Evolutionary conservation across 1,139 yeast species (phyloP).

Genomic region (Trichomonascaceae sp.): DNA sequence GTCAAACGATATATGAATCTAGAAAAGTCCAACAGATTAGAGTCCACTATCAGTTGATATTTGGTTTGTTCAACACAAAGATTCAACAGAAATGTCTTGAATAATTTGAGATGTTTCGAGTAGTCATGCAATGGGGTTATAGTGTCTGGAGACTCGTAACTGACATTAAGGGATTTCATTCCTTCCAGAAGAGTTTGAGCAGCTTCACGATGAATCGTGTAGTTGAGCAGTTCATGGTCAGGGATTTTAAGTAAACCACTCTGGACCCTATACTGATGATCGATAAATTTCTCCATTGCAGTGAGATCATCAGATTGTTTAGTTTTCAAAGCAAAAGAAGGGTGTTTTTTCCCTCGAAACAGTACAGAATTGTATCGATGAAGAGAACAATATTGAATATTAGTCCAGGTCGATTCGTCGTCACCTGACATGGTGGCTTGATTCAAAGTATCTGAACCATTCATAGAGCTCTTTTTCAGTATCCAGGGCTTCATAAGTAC

Average conservation of each 20-base stretch:
- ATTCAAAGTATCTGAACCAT: neutral
- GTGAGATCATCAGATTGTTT: neutral
- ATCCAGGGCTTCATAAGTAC: constrained; percentile 20
- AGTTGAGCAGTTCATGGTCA: neutral
- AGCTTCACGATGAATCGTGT: neutral
- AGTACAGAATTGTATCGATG: neutral
- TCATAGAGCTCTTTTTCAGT: neutral
- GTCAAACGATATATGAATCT: neutral
- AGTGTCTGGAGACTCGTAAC: neutral
- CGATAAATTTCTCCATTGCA: neutral
- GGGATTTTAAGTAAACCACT: neutral
- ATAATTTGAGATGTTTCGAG: neutral
- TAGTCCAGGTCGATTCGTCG: neutral
- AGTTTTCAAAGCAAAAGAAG: constrained; percentile 1
- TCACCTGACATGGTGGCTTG: neutral
- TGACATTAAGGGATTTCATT: neutral
- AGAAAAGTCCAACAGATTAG: neutral
- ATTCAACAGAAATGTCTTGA: neutral
- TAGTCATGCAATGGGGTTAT: neutral
- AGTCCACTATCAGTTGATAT: constrained; percentile 4
- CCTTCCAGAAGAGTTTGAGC: neutral
- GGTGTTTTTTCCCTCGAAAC: neutral
- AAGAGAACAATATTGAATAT: neutral
- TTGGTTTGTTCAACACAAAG: constrained; percentile 1
- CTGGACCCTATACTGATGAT: neutral